Evolutionary conservation across 306 rosid genomes (phyloP), one percentile per base, ranked within the genome.

Genomic region (Castanopsis chinensis): DNA sequence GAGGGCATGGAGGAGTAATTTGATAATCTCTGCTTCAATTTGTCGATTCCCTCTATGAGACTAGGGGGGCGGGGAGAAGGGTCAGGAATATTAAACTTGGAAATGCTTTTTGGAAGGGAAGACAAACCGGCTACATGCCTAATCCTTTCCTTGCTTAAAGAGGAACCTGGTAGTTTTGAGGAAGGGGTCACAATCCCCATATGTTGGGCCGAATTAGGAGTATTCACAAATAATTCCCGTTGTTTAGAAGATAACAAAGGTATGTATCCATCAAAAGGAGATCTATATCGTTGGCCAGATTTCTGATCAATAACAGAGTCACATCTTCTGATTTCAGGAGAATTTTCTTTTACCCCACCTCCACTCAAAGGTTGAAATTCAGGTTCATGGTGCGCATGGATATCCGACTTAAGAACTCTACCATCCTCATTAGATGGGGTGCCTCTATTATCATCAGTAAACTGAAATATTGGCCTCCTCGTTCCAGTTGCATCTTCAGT

Each of bases 21-120:
- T 65, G 91, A 91, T 77, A 91, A 80, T 85, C 87, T 85, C 57
- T 12, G 33, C 79, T 82, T 91, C 76, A 90, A 82, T 86, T 74
- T 85, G 37, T 87, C 85, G 68, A 17, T 83, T 75, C 85, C 93
- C 77, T 92, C 97, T 76, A 84, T 88, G 58, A 89, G 82, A 82
- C 83, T 83, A 17, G 90, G 91, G 55, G 85, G 73, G 74, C 70
- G 4, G 56, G 97, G 90, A 65, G 90, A 91, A 79, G 84, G 70
- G 52, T 85, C 87, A 15, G 78, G 85, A 79, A 68, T 73, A 56
- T 74, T 86, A 78, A 79, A 82, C 85, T 84, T 83, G 21, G 88
- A 88, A 87, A 81, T 79, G 86, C 86, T 90, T 87, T 79, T 86
- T 56, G 75, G 85, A 72, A 79, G 68, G 51, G 94, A 88, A 21